Percentiles rank a stretch among this genome's conserved stretches.
Conservation (phyloP, 805 yeast species). For the Barnettozyma wickerhamii region DNA sequence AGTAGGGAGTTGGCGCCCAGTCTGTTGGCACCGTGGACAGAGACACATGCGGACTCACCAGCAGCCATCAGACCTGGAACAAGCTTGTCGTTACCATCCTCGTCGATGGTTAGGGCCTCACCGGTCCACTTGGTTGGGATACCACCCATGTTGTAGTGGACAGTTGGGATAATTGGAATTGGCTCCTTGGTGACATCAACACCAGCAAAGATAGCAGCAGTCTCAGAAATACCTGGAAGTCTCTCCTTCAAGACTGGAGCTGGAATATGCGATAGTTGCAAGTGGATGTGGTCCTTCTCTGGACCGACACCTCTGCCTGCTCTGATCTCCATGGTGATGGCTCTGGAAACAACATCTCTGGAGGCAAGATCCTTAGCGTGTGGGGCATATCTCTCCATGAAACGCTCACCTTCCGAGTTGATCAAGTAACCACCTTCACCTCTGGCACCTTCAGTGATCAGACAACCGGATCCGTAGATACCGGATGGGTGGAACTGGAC, state of each 20-base stretch:
- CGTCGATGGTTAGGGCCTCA: constrained; percentile 83
- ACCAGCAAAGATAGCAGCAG: constrained; percentile 98
- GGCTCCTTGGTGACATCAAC: constrained; percentile 99
- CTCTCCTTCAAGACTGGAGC: constrained; percentile 89
- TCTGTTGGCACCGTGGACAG: constrained; percentile 99
- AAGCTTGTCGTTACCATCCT: constrained; percentile 80
- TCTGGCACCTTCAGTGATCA: constrained; percentile 99
- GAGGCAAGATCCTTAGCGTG: constrained; percentile 97
- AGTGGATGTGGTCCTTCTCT: constrained; percentile 87
- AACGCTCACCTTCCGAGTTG: constrained; percentile 97
- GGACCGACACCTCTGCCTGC: constrained; percentile 99
- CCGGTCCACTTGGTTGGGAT: constrained; percentile 97
- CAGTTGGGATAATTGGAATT: constrained; percentile 96
- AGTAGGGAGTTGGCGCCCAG: constrained; percentile 96
- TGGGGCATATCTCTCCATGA: constrained; percentile 99
- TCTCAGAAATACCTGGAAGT: constrained; percentile 98
- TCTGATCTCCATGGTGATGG: constrained; percentile 97
- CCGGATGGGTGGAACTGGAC: constrained; percentile 99
- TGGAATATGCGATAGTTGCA: constrained; percentile 93
- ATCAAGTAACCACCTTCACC: constrained; percentile 99
- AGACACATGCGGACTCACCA: constrained; percentile 99
- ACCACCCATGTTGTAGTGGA: constrained; percentile 99
- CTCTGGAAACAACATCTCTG: constrained; percentile 97
- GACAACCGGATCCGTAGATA: constrained; percentile 97
- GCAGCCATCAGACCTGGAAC: constrained; percentile 95